Base-by-base conservation (phyloP, 1,284 basidiomycete species). In the Ganoderma sp. region DNA sequence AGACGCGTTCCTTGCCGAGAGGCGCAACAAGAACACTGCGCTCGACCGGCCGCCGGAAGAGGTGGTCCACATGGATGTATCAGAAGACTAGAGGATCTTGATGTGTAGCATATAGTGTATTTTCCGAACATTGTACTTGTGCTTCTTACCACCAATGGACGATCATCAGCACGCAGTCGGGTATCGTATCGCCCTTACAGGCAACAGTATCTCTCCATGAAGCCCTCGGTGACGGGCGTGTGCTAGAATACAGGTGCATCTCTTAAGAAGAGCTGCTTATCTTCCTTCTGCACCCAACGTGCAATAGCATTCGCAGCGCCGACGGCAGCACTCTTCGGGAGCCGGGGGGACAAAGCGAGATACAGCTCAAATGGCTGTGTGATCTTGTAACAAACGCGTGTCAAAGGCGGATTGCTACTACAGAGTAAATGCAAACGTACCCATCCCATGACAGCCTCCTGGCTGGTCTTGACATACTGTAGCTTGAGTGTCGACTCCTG, bases 331-430 rank as follows among this genome's bases (percentile, higher is more conserved):
- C 88, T 89, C 83, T 98, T 98, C 1, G 95, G 91, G 62, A 99
- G 78, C 61, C 88, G 84, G 2, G 96, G 94, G 2, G 94, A 93
- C 10, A 97, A 80, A 0, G 92, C 84, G 63, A 98, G 80, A 78
- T 98, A 99, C 25, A 99, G 80, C 79, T 99, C 97, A 75, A 98
- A 98, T 0, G 91, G 90, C 73, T 94, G 90, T 0, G 96, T 98
- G 70, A 97, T 93, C 97, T 98, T 66, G 25, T 66, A 39, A 58
- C 28, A 15, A 41, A 58, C 34, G 12, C 3, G 10, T 22, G 57
- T 63, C 41, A 71, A 14, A 41, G 17, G n/a, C 66, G n/a, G 37
- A 22, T 28, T 52, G 43, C 14, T 52, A 48, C 14, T 14, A 45
- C 32, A 15, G n/a, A 56, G 15, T 39, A 32, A 7, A 39, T 50